Evolutionary conservation across 75 land plant genomes (phyloP).

Genomic region (Picea glauca): DNA sequence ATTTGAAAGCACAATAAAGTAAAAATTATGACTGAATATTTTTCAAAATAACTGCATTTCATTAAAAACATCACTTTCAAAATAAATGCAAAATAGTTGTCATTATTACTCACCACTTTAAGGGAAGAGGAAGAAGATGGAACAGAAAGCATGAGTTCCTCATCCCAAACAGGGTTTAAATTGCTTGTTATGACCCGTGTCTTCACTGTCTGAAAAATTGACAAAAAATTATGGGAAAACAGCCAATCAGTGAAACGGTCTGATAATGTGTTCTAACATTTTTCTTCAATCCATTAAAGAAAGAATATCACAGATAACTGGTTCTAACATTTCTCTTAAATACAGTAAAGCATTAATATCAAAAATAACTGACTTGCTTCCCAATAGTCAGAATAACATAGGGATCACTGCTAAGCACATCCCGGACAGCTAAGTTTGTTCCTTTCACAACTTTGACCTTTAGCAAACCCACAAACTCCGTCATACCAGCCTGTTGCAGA

Average conservation of each 20-base stretch:
- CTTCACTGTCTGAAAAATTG: slow-evolving; percentile 46
- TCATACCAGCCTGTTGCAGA: slow-evolving; percentile 75
- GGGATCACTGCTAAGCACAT: slow-evolving; percentile 82
- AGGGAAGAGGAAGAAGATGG: slow-evolving; percentile 62
- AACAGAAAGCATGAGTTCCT: slow-evolving; percentile 69
- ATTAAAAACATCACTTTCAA: too few relatives aligned
- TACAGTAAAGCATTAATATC: too few relatives aligned
- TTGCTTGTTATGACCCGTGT: slow-evolving; percentile 69
- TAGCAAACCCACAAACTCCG: slow-evolving; percentile 86
- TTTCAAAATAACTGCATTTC: too few relatives aligned
- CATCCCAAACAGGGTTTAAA: slow-evolving; percentile 85
- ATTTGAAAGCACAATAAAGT: too few relatives aligned
- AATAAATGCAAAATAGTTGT: too few relatives aligned
- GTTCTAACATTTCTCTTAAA: too few relatives aligned
- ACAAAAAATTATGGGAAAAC: not conserved
- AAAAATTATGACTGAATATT: too few relatives aligned
- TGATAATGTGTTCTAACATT: too few relatives aligned
- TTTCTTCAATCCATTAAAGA: too few relatives aligned
- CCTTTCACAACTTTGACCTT: slow-evolving; percentile 87
- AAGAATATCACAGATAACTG: too few relatives aligned
- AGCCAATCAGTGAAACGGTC: too few relatives aligned
- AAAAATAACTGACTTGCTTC: slow-evolving; percentile 53
- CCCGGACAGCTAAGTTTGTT: slow-evolving; percentile 78
- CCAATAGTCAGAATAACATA: slow-evolving; percentile 77
- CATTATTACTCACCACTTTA: slow-evolving; percentile 62